Evolutionary conservation across 129 eudicot genomes (phyloP), one percentile per base, ranked within the genome.

Genomic region (Tanacetum coccineum): DNA sequence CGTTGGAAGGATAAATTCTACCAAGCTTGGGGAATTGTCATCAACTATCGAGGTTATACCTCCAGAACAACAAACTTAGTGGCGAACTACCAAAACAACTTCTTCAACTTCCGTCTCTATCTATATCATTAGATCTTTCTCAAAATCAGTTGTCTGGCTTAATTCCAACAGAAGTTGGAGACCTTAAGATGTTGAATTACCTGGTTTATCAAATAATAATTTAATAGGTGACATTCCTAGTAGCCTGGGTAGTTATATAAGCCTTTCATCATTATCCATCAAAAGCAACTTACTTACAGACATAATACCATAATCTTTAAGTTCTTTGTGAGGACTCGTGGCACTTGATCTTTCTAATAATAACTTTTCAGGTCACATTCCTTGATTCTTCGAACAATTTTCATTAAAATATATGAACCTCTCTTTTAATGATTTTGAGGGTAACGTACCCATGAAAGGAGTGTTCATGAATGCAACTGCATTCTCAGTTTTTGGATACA

Each of bases 301-400:
- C 13, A 52, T 53, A 5, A 17, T 53, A 53, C 59, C 28, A 53
- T 3, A 20, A 6, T 17, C 58, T 0, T 15, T 53, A 53, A 53
- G 28, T 9, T 53, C 59, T 9, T 17, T 53, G 59, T 15, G 13
- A 19, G 59, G 59, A 17, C 0, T 53, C 25, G 59, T 15, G 13
- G 4, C 2, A 10, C 59, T 53, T 1, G 28, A 53, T 17, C 58
- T 52, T 14, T 52, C 58, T n/a, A n/a, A n/a, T n/a, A n/a, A n/a
- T n/a, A n/a, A n/a, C n/a, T n/a, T n/a, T n/a, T n/a, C n/a, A n/a
- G 81, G 81, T 3, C 61, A 62, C 46, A 63, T 70, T 62, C 81
- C 76, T 25, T 18, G 14, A 4, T 70, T 52, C 22, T 47, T 62
- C 3, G 42, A 55, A 64, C 13, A 3, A 4, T 4, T 76, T 25